Conservation (phyloP, 768 basidiomycete species). For the Xerocomellus chrysenteron region DNA sequence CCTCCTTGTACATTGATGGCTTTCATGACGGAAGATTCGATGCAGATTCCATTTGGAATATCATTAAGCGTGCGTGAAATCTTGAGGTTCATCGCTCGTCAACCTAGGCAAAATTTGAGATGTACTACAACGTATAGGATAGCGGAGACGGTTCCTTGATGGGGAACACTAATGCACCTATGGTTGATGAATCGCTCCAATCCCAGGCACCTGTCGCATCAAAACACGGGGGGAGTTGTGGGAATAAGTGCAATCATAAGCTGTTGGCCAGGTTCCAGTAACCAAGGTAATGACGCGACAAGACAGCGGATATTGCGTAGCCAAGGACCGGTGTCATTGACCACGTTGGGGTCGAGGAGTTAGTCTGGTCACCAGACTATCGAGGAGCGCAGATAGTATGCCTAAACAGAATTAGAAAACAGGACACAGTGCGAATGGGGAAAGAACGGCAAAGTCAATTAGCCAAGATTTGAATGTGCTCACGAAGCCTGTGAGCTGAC, state of each 20-base stretch:
- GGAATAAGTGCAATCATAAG: neutral
- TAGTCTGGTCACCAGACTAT: too few relatives aligned
- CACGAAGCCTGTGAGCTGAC: too few relatives aligned
- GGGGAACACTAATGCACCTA: neutral
- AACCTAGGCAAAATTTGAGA: neutral
- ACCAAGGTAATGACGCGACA: neutral
- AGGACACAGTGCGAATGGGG: too few relatives aligned
- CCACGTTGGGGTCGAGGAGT: too few relatives aligned
- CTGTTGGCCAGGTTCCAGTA: neutral
- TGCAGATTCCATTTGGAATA: conserved; percentile 23
- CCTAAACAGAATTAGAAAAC: too few relatives aligned
- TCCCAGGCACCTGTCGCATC: neutral
- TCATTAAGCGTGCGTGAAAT: conserved; percentile 1
- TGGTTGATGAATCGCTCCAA: neutral
- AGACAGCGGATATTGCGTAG: neutral
- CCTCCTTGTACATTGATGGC: neutral
- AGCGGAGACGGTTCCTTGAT: neutral
- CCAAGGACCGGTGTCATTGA: neutral
- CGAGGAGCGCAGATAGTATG: too few relatives aligned
- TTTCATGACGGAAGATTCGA: neutral
- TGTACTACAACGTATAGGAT: neutral
- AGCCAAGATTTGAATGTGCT: too few relatives aligned
- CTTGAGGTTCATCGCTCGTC: neutral
- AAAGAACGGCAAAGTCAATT: too few relatives aligned
- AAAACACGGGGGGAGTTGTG: neutral